phyloP scores from a whole-genome alignment of 2,329 filamentous ascomycete species.

The Fusarium brevicatenulatum region DNA sequence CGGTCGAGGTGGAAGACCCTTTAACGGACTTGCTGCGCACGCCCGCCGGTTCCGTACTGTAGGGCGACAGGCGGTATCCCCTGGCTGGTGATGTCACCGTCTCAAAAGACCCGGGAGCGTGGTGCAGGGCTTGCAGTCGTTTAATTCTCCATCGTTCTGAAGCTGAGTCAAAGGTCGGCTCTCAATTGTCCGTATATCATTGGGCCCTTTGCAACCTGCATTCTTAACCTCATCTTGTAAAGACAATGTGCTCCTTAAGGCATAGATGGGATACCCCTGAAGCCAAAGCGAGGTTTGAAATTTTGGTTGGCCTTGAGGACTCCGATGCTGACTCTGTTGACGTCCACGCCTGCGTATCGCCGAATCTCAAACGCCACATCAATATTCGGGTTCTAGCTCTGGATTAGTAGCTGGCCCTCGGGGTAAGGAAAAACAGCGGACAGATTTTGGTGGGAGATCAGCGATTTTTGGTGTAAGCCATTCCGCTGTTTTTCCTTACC shows the following conservation, averaged over 20 bases:
- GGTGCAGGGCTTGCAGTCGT: conserved; percentile 37
- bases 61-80: conserved; percentile 31
- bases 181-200: neutral
- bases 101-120: conserved; percentile 35
- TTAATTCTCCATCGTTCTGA: conserved; percentile 8
- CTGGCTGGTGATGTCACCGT: conserved; percentile 42
- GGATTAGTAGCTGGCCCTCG: conserved; percentile 11
- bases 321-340: conserved; percentile 30
- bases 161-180: neutral
- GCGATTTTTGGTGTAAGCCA: no score
- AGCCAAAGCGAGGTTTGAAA: conserved; percentile 23
- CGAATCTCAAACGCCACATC: conserved; percentile 39
- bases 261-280: conserved; percentile 2
- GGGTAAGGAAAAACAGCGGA: no score
- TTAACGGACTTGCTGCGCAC: conserved; percentile 22
- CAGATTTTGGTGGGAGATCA: no score
- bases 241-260: neutral
- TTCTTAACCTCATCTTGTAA: neutral
- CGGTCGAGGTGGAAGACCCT: conserved; percentile 28
- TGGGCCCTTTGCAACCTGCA: conserved; percentile 2
- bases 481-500: no score
- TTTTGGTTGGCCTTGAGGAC: conserved; percentile 23
- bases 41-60: conserved; percentile 18
- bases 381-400: conserved; percentile 34
- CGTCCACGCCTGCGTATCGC: conserved; percentile 31